These are phyloP conservation scores for Stellera chamaejasme DNA, from an alignment of 345 rosid species.

Conservation along the genomic window DNA sequence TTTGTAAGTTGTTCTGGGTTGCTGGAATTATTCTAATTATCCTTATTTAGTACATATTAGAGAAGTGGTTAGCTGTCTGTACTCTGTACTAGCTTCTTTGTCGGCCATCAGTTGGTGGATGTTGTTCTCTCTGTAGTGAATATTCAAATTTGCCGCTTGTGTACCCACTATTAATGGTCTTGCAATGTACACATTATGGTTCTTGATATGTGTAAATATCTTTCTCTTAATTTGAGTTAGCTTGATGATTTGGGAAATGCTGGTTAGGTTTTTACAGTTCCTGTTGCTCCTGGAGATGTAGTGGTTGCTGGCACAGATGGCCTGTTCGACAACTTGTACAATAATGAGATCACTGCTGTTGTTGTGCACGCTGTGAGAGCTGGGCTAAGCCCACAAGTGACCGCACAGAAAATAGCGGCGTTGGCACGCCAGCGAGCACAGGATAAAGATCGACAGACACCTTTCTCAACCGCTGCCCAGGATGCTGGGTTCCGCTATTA, in stretches of 20 bases:
- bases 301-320: conserved; percentile 95
- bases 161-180: background rate
- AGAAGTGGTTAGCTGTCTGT: conserved; percentile 1
- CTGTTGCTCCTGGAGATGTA: conserved; percentile 92
- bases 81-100: background rate
- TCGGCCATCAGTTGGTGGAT: background rate
- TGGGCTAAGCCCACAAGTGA: conserved; percentile 76
- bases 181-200: background rate
- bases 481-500: conserved; percentile 97
- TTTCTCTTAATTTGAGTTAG: conserved; percentile 1
- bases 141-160: background rate
- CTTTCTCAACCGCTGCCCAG: conserved; percentile 96
- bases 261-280: conserved; percentile 62
- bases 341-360: conserved; percentile 91
- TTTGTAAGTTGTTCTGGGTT: conserved; percentile 1
- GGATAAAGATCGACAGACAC: conserved; percentile 87
- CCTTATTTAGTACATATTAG: background rate
- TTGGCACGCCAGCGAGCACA: conserved; percentile 94
- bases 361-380: conserved; percentile 95
- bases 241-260: background rate
- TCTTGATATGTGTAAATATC: background rate
- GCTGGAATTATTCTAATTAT: no score
- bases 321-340: conserved; percentile 86
- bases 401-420: conserved; percentile 97
- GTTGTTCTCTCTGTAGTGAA: background rate